Base-by-base conservation (phyloP, 192 early-diverging fungal species). In the Entomortierella lignicola region DNA sequence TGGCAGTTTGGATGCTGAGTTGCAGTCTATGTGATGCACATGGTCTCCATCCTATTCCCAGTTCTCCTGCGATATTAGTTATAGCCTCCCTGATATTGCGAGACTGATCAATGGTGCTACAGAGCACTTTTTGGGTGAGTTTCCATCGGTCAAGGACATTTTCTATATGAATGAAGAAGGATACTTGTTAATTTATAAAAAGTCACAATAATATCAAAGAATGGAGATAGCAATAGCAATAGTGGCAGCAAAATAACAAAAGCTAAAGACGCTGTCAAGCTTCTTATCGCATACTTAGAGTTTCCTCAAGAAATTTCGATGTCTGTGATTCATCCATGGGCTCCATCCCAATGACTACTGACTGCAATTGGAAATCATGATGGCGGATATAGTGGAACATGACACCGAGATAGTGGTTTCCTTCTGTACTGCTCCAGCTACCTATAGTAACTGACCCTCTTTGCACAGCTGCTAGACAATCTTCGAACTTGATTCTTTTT, bases 271-370 rank as follows among this genome's bases (percentile, higher is more conserved):
- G n/a, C n/a, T n/a, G n/a, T n/a, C n/a, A n/a, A n/a, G n/a, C n/a
- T n/a, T n/a, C n/a, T n/a, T n/a, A 50, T 50, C 48, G 21, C 48
- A 21, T 50, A 50, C 48, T 17, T 50, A 50, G 4, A 5, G 15
- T 39, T 4, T 4, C 4, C 15, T 21, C 10, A 5, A 59, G 37
- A 41, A 21, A 10, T 6, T 10, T 34, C 17, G 57, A 3, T 20
- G 57, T 59, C 2, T 59, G 37, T 2, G 57, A 32, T 3, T 32
- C 57, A n/a, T 59, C 18, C 20, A 41, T 3, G 17, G 29, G 57
- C 57, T 59, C 57, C 57, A 59, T 59, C 1, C 57, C 37, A 59
- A 59, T 32, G 57, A 37, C 57, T 31, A 59, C 8, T 13, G 57
- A 59, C 26, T 25, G 8, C 20, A 37, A 8, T 6, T 31, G 26